Evolutionary conservation across 257 asterid species (phyloP).

Genomic region (Scutellaria minor): DNA sequence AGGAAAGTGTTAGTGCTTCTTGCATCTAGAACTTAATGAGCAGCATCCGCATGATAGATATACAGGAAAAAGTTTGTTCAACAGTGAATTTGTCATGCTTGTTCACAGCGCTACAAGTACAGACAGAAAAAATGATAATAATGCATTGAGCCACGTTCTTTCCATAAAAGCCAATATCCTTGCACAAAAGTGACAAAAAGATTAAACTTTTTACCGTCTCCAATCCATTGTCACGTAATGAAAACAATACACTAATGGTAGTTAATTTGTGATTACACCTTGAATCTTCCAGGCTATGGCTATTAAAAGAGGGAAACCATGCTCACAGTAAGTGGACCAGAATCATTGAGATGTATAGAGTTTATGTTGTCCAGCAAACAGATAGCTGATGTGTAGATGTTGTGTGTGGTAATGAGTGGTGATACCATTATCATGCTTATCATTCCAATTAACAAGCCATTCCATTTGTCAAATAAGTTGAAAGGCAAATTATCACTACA

Average conservation of each 20-base stretch:
- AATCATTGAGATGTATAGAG: constrained; percentile 1
- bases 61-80: neutral
- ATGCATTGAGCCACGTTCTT: neutral
- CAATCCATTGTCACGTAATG: neutral
- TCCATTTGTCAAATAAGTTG: constrained; percentile 15
- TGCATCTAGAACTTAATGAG: neutral
- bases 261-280: neutral
- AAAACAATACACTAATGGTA: neutral
- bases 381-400: neutral
- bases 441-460: constrained; percentile 11
- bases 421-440: neutral
- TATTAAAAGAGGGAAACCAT: constrained; percentile 8
- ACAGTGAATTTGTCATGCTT: neutral
- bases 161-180: neutral
- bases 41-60: neutral
- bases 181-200: neutral
- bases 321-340: neutral
- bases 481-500: constrained; percentile 9
- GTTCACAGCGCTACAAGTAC: neutral
- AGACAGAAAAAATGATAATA: constrained; percentile 5
- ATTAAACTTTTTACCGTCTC: neutral
- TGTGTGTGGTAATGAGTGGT: neutral
- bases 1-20: neutral
- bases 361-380: constrained; percentile 9
- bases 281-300: constrained; percentile 12